Base-by-base conservation (phyloP, 2,329 filamentous ascomycete species). In the Microdochium bolleyi region DNA sequence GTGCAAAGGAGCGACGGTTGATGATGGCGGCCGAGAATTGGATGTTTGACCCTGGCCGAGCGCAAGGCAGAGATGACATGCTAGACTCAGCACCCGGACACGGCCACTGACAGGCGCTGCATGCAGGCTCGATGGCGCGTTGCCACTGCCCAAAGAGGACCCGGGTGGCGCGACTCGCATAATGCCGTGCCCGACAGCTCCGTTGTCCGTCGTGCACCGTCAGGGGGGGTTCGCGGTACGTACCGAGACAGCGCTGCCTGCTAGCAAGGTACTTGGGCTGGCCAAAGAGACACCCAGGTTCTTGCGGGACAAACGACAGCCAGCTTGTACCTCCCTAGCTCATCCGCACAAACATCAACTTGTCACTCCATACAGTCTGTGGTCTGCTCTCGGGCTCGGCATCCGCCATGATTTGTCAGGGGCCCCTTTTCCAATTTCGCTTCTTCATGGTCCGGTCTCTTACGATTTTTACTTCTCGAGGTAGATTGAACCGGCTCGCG, bases 401-500 rank as follows among this genome's bases (percentile, higher is more conserved):
- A 8, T 19, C 41, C 16, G 44, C 48, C 51, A 53, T 49, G 41
- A 32, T 49, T 46, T 46, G 41, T 46, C 41, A 46, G 16, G 21
- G 16, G 41, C 50, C 32, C 49, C 48, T 48, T 56, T 52, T 52
- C 53, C 55, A 60, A 60, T 60, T 50, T 60, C 58, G 58, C 58
- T 60, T 57, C 52, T 24, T 38, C 48, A 37, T 53, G 50, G 52
- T 46, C 52, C 52, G 54, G 50, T 49, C 48, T 53, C 53, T 50
- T 49, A 49, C 14, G 37, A 19, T 53, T 52, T 53, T 50, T 52
- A 53, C 50, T 53, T 51, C 52, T 41, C 37, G 50, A 27, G 49
- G 22, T 46, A n/a, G 19, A 19, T 19, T 10, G 10, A n/a, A 41
- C 37, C 19, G 19, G 9, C n/a, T n/a, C n/a, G n/a, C n/a, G n/a